A percentile compares a stretch with the other conserved stretches of the same genome.
Conservation (phyloP, 1,284 basidiomycete species). For the Sporisorium scitamineum region DNA sequence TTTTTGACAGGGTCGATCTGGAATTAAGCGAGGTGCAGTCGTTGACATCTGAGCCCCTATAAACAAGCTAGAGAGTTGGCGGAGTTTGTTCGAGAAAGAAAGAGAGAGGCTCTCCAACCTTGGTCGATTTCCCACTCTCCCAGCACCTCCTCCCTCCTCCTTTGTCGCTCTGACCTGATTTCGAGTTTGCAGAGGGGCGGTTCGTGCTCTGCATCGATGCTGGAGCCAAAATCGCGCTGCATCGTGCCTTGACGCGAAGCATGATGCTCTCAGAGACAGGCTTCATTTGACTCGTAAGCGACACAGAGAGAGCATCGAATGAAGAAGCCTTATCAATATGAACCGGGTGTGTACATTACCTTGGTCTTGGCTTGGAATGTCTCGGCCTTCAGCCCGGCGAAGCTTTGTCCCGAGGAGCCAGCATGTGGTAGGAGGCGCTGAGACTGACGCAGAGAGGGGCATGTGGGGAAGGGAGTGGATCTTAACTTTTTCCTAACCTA, state of each 20-base stretch:
- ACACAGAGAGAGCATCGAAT: not conserved
- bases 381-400: not conserved
- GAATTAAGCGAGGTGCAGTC: constrained; percentile 28
- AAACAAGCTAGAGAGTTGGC: constrained; percentile 21
- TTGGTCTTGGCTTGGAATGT: not conserved
- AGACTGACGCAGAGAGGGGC: not conserved
- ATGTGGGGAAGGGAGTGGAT: not conserved
- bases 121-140: constrained; percentile 5
- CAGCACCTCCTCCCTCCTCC: constrained; percentile 29
- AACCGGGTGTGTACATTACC: not conserved
- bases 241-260: not conserved
- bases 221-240: constrained; percentile 29
- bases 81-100: constrained; percentile 16
- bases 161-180: not conserved
- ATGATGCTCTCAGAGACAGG: not conserved
- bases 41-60: constrained; percentile 32
- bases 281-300: not conserved
- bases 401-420: not conserved
- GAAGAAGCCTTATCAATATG: not conserved
- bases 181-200: not conserved
- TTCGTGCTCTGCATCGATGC: not conserved
- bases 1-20: constrained; percentile 1
- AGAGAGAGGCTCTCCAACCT: not conserved
- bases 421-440: not conserved
- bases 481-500: not conserved